A percentile compares a stretch with the other conserved stretches of the same genome.
phyloP scores from a whole-genome alignment of 352 stramenopile genomes.

The Globisporangium irregulare region DNA sequence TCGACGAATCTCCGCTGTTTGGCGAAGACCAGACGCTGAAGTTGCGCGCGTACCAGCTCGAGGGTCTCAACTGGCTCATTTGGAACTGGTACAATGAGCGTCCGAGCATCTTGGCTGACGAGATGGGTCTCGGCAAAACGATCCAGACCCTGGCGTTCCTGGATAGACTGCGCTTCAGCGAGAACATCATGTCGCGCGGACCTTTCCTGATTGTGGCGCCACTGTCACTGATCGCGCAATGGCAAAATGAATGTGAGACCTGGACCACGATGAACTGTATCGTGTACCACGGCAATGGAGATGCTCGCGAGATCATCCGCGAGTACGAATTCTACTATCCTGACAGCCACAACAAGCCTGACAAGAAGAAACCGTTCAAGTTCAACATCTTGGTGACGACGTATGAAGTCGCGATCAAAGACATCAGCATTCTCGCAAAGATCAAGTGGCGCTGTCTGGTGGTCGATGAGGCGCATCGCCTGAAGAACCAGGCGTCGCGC shows the following conservation, averaged over 20 bases:
- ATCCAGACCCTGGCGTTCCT: conserved; percentile 94
- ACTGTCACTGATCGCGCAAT: conserved; percentile 98
- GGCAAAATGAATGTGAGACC: conserved; percentile 98
- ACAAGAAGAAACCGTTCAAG: conserved; percentile 86
- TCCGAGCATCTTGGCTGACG: conserved; percentile 84
- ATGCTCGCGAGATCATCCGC: conserved; percentile 92
- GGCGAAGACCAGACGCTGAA: conserved; percentile 69
- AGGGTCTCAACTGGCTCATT: conserved; percentile 88
- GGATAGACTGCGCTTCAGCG: conserved; percentile 88
- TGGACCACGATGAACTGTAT: conserved; percentile 99
- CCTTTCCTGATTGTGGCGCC: conserved; percentile 99
- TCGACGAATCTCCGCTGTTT: conserved; percentile 77
- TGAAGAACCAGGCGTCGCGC: conserved; percentile 87
- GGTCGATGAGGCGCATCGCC: conserved; percentile 86
- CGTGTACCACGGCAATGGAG: conserved; percentile 97
- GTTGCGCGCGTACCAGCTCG: conserved; percentile 81
- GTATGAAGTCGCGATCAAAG: conserved; percentile 89
- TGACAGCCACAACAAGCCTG: conserved; percentile 56
- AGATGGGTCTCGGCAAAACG: conserved; percentile 94
- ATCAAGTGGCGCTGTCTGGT: conserved; percentile 92
- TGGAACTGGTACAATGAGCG: conserved; percentile 91
- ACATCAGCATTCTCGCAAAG: conserved; percentile 91
- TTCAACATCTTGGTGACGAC: conserved; percentile 91
- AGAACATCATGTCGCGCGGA: conserved; percentile 88
- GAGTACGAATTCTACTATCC: conserved; percentile 95